Percentiles rank a stretch among this genome's conserved stretches.
Conservation (phyloP, 75 land plant genomes). For the Picea glauca region DNA sequence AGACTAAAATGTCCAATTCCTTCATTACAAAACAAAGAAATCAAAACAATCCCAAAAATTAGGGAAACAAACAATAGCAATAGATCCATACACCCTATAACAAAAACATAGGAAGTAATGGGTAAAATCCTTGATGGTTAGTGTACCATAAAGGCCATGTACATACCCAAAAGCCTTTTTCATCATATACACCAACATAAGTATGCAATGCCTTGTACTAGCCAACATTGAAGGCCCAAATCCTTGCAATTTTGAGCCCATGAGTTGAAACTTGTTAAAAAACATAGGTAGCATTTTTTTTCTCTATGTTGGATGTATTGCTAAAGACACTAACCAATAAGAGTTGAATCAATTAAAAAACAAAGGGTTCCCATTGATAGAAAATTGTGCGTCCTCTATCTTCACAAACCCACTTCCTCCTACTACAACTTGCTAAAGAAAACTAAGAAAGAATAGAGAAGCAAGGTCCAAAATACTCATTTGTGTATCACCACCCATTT, state of each 20-base stretch:
- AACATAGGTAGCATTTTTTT: conserved; percentile 6
- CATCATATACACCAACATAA: conserved; percentile 63
- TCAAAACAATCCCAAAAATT: no score
- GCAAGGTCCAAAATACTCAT: not conserved
- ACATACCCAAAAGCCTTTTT: conserved; percentile 59
- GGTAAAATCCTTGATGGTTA: no score
- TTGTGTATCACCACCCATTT: not conserved
- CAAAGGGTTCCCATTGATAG: conserved; percentile 35
- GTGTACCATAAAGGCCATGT: no score
- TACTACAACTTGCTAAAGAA: not conserved
- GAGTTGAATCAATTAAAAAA: conserved; percentile 56
- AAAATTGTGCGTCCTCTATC: conserved; percentile 27
- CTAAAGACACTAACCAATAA: conserved; percentile 51
- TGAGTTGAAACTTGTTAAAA: conserved; percentile 28
- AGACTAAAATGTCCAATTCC: conserved; percentile 45
- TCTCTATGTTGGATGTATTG: conserved; percentile 24
- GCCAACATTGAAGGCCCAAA: conserved; percentile 79
- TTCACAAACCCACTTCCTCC: conserved; percentile 19
- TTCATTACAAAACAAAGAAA: conserved; percentile 3
- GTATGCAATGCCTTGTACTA: conserved; percentile 52
- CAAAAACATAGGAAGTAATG: no score
- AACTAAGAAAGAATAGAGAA: not conserved
- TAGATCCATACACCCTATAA: no score
- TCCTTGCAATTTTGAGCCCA: conserved; percentile 35
- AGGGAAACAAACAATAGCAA: no score